Conservation (phyloP, 352 stramenopile species). For the Globisporangium nunn region DNA sequence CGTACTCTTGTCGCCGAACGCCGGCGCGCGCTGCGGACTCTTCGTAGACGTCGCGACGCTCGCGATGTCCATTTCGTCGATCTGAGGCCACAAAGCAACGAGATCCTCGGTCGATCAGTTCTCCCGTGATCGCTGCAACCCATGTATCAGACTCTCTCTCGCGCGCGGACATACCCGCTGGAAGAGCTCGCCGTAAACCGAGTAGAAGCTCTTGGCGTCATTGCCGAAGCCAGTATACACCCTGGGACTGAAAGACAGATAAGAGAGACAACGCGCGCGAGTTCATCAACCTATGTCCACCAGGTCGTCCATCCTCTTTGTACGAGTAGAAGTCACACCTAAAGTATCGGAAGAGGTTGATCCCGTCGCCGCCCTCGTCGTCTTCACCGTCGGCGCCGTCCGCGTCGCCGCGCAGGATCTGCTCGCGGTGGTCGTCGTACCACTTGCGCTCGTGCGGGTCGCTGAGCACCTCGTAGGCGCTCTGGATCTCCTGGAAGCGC, state of each 20-base stretch:
- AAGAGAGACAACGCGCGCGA: too few relatives aligned
- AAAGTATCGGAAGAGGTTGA: conserved; percentile 81
- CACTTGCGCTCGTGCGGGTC: conserved; percentile 82
- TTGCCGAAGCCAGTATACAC: conserved; percentile 76
- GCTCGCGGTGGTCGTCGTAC: conserved; percentile 86
- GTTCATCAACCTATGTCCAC: conserved; percentile 5
- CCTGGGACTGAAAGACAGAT: conserved; percentile 21
- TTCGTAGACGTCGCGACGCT: conserved; percentile 9
- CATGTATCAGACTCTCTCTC: not conserved
- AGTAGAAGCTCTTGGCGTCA: conserved; percentile 72
- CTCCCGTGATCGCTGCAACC: not conserved
- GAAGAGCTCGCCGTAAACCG: conserved; percentile 67
- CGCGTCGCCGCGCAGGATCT: conserved; percentile 73
- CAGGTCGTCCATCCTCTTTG: not conserved
- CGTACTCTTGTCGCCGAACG: conserved; percentile 34
- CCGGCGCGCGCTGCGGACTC: conserved; percentile 21
- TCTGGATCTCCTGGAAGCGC: conserved; percentile 84
- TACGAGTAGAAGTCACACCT: conserved; percentile 23
- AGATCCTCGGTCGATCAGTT: not conserved
- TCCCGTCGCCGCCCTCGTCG: conserved; percentile 28
- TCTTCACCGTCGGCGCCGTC: conserved; percentile 25
- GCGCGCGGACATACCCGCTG: conserved; percentile 28
- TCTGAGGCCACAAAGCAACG: conserved; percentile 24
- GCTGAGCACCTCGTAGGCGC: conserved; percentile 81
- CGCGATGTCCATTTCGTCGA: conserved; percentile 57